Evolutionary conservation across 352 stramenopile species (phyloP), one percentile per base, ranked within the genome.

Genomic region (Aphanomyces invadans): DNA sequence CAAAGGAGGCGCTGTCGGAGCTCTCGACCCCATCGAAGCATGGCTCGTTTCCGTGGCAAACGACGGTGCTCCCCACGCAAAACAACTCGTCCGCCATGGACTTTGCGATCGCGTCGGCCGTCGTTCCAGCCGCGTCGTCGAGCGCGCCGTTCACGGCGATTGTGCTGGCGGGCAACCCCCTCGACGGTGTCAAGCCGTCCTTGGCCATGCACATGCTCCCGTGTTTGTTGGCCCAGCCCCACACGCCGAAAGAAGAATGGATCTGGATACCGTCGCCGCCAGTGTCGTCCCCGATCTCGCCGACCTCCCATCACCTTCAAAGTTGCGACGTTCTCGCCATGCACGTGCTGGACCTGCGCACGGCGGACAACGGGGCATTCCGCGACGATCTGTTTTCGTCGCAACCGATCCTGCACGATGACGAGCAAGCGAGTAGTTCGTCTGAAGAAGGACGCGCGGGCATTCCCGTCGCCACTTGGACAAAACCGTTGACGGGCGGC

Each of bases 401-500:
- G 19, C 54, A 31, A 21, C 38, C 31, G 17, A n/a, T 23, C 11
- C 10, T n/a, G n/a, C 39, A 21, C 29, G 46, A 29, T 23, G 23
- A 25, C 23, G 31, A 42, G 7, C 36, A 42, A n/a, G n/a, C n/a
- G n/a, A n/a, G n/a, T n/a, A n/a, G n/a, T n/a, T n/a, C 36, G 36
- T 42, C 15, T 15, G 7, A 42, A 15, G 36, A 42, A 7, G 36
- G 15, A 42, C 36, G 36, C 15, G 7, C 36, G 36, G 15, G 7
- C 36, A 42, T 15, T 7, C 7, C 36, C 36, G 3, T 67, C 11
- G 15, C 11, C 23, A 28, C n/a, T 10, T 67, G 60, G 60, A 78
- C 86, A 25, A 89, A 78, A 79, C 83, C 83, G 0, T 74, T 90
- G 45, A 86, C 81, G n/a, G 83, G 83, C 0, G 81, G 81, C 7